Evolutionary conservation across 202 grass and related monocot genomes (phyloP).

Genomic region (Schoenoplectus triqueter): DNA sequence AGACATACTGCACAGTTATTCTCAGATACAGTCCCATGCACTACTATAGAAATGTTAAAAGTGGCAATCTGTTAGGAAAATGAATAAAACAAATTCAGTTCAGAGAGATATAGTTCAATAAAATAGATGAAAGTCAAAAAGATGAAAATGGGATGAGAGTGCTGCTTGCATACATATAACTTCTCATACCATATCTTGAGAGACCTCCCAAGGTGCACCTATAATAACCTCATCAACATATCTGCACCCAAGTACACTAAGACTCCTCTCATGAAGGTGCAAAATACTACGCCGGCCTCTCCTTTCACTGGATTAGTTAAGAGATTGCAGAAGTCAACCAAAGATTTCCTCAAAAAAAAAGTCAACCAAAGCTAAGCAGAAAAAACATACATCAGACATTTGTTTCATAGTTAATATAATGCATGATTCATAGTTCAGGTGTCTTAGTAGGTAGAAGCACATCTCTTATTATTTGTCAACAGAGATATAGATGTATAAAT

Average conservation of each 20-base stretch:
- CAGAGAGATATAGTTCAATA: background rate
- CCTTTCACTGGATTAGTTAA: constrained; percentile 60
- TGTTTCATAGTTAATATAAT: background rate
- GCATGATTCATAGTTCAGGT: background rate
- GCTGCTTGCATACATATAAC: background rate
- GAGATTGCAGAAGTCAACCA: constrained; percentile 32
- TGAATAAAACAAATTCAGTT: constrained; percentile 17
- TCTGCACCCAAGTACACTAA: constrained; percentile 81
- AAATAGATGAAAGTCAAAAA: background rate
- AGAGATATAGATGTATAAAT: constrained; percentile 15
- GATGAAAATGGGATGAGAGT: constrained; percentile 5
- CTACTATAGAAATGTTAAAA: constrained; percentile 86
- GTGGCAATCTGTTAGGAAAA: constrained; percentile 59
- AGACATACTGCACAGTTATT: constrained; percentile 59
- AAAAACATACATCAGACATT: constrained; percentile 30
- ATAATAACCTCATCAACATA: constrained; percentile 96
- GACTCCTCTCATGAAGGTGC: constrained; percentile 87
- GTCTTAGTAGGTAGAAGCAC: constrained; percentile 11
- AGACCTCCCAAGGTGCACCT: constrained; percentile 83
- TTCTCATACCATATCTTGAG: constrained; percentile 74
- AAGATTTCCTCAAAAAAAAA: constrained; percentile 2
- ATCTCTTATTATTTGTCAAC: background rate
- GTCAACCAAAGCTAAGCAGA: constrained; percentile 29
- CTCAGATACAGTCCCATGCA: constrained; percentile 74
- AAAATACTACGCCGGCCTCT: constrained; percentile 69